These are phyloP conservation scores for Russula foetens DNA, from an alignment of 768 basidiomycete species.

Conservation along the genomic window DNA sequence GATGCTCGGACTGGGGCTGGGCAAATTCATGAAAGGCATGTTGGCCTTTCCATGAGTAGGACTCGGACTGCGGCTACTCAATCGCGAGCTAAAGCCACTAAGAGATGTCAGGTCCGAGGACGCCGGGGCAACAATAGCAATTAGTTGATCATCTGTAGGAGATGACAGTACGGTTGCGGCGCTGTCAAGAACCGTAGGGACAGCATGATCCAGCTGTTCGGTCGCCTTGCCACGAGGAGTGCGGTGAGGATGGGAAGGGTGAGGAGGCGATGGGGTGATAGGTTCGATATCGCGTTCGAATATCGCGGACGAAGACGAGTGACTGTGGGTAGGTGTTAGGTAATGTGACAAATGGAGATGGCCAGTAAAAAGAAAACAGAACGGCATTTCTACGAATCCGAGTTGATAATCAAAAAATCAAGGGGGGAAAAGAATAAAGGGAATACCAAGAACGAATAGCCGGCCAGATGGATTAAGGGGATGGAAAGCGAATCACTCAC, in stretches of 20 bases:
- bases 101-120: constrained; percentile 28
- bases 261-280: constrained; percentile 34
- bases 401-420: not conserved
- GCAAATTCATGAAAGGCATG: constrained; percentile 16
- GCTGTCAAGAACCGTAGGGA: constrained; percentile 79
- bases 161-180: constrained; percentile 66
- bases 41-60: constrained; percentile 36
- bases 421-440: not conserved
- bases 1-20: constrained; percentile 20
- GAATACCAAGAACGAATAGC: not conserved
- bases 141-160: constrained; percentile 36
- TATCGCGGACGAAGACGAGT: constrained; percentile 83
- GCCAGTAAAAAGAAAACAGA: not conserved
- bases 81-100: constrained; percentile 53
- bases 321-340: constrained; percentile 25
- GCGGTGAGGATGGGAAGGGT: constrained; percentile 55
- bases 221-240: constrained; percentile 64
- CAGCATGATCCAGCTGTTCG: constrained; percentile 68
- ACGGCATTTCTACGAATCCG: not conserved
- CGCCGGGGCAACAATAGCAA: constrained; percentile 56
- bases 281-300: constrained; percentile 90
- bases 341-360: constrained; percentile 1
- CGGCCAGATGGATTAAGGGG: not conserved
- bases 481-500: constrained; percentile 34
- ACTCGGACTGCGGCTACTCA: constrained; percentile 63